A percentile compares a stretch with the other conserved stretches of the same genome.
Evolutionary conservation across 768 basidiomycete species (phyloP).

Genomic region (Amanita inopinata): DNA sequence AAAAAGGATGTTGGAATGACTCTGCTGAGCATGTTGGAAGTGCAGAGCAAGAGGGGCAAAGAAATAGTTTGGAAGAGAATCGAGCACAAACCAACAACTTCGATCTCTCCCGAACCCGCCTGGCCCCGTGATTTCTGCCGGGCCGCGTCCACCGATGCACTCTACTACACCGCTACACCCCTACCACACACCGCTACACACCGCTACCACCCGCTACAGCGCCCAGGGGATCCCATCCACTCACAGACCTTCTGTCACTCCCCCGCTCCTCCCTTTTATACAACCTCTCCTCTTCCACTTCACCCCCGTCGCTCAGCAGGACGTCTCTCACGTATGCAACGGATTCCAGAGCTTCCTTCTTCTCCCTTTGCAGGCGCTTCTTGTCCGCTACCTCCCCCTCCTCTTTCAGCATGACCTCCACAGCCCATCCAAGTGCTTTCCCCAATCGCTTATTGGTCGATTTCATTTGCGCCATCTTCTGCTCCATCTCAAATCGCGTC

Average conservation of each 20-base stretch:
- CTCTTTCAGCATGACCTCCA: conserved; percentile 59
- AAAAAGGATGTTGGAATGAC: conserved; percentile 44
- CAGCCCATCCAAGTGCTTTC: conserved; percentile 63
- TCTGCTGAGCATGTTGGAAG: conserved; percentile 37
- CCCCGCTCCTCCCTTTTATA: conserved; percentile 44
- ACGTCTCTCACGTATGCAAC: conserved; percentile 73
- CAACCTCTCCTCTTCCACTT: conserved; percentile 60
- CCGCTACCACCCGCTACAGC: too few relatives aligned
- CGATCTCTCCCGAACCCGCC: too few relatives aligned
- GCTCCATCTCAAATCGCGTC: conserved; percentile 61
- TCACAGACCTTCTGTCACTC: conserved; percentile 22
- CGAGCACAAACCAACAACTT: too few relatives aligned
- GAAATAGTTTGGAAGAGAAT: too few relatives aligned
- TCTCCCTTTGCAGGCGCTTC: conserved; percentile 31
- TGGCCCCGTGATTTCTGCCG: too few relatives aligned
- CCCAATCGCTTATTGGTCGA: conserved; percentile 56
- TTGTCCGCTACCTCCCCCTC: conserved; percentile 32
- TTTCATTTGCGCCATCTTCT: conserved; percentile 45
- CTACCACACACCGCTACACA: too few relatives aligned
- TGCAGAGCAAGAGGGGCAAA: not conserved
- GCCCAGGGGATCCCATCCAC: too few relatives aligned
- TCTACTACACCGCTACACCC: too few relatives aligned
- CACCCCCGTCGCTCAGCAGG: conserved; percentile 40
- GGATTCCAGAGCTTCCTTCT: conserved; percentile 62
- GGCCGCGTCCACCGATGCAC: not conserved